A percentile compares a stretch with the other conserved stretches of the same genome.
Evolutionary conservation across 2,329 filamentous ascomycete genomes (phyloP).

Genomic region (Aspergillus sp.): DNA sequence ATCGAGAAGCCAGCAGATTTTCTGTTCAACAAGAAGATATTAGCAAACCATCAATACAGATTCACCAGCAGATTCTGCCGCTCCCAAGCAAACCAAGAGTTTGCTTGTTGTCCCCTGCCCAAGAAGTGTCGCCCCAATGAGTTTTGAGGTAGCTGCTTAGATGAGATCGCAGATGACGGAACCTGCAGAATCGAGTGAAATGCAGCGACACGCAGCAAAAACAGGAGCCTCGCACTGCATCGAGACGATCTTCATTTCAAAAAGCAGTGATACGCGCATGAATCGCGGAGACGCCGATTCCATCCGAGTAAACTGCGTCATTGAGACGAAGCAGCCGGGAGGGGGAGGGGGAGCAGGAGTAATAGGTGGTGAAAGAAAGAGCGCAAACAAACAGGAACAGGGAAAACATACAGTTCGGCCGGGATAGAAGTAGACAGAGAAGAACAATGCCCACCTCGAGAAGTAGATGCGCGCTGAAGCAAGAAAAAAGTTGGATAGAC

Average conservation of each 20-base stretch:
- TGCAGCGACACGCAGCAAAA: not conserved
- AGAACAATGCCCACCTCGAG: constrained; percentile 4
- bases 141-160: no score
- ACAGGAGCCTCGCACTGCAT: not conserved
- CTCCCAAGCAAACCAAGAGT: no score
- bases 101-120: no score
- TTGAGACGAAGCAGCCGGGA: not conserved
- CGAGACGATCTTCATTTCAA: not conserved
- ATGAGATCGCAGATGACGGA: no score
- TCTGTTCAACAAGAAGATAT: no score
- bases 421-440: not conserved
- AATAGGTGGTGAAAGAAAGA: not conserved
- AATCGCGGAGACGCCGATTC: not conserved
- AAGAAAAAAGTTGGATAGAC: constrained; percentile 2
- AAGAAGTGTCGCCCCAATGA: no score
- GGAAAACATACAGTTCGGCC: not conserved
- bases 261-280: not conserved
- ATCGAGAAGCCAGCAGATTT: no score
- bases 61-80: no score
- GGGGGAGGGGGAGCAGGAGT: not conserved
- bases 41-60: no score
- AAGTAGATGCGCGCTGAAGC: constrained; percentile 2
- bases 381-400: constrained; percentile 1
- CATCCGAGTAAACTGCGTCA: not conserved
- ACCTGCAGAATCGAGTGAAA: no score